Evolutionary conservation across 371 early-diverging fungal species (phyloP).

Genomic region (Syncephalastrum monosporum): DNA sequence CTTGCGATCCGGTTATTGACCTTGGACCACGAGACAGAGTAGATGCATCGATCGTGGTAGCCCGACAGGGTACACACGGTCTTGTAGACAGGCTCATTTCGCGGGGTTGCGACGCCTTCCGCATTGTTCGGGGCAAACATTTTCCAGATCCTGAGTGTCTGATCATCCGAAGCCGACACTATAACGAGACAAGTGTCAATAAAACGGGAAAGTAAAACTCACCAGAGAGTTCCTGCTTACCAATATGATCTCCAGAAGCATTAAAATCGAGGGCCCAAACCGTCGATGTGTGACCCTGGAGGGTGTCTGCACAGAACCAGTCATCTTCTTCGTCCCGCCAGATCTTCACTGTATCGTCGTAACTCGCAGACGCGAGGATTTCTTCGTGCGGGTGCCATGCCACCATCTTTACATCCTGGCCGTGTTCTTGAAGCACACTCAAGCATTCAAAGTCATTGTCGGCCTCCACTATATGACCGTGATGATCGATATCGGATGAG

Average conservation of each 20-base stretch:
- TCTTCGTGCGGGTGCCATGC: conserved; percentile 90
- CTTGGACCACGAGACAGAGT: conserved; percentile 91
- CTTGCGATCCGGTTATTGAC: conserved; percentile 71
- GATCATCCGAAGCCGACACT: conserved; percentile 91
- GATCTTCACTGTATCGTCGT: conserved; percentile 94
- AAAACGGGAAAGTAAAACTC: neutral
- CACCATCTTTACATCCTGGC: conserved; percentile 95
- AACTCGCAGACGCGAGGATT: conserved; percentile 86
- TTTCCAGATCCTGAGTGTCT: conserved; percentile 81
- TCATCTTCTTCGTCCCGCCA: conserved; percentile 93
- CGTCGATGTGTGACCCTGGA: conserved; percentile 86
- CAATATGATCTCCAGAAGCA: conserved; percentile 67
- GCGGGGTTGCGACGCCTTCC: conserved; percentile 44
- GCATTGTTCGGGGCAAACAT: conserved; percentile 49
- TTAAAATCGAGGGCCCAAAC: conserved; percentile 95
- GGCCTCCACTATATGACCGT: conserved; percentile 37
- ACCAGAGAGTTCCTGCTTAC: conserved; percentile 21
- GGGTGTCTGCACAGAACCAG: conserved; percentile 89
- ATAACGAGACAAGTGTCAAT: neutral
- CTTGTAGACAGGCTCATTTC: conserved; percentile 65
- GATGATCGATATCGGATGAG: neutral
- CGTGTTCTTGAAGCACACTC: conserved; percentile 93
- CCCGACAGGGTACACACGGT: conserved; percentile 66
- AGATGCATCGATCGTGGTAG: conserved; percentile 80
- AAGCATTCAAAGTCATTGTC: conserved; percentile 95